These are phyloP conservation scores for Mycena galopus DNA, from an alignment of 768 basidiomycete species.

Conservation along the genomic window DNA sequence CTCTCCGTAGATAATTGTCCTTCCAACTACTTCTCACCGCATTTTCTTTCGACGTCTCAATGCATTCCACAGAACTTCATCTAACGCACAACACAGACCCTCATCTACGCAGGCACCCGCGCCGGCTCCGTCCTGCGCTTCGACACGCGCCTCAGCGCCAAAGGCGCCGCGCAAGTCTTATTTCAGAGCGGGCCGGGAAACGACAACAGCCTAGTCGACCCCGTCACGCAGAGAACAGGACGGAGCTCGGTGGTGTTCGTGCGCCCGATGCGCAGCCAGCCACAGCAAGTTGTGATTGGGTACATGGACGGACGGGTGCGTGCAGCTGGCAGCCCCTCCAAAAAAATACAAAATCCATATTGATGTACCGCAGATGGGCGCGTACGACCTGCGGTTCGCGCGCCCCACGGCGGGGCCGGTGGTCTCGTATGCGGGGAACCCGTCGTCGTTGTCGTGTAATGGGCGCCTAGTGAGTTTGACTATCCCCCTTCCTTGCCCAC, in stretches of 20 bases:
- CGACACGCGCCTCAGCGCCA: slow-evolving; percentile 23
- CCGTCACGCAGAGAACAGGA: neutral
- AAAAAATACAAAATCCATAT: slow-evolving; percentile 53
- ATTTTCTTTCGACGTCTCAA: no score
- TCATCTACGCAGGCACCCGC: slow-evolving; percentile 34
- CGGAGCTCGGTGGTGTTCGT: slow-evolving; percentile 43
- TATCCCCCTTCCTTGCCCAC: no score
- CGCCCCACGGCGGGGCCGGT: slow-evolving; percentile 12
- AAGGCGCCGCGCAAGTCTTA: neutral
- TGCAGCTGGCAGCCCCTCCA: neutral
- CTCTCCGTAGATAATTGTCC: no score
- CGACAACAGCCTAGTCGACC: neutral
- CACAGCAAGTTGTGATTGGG: slow-evolving; percentile 42
- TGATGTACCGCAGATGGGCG: slow-evolving; percentile 12
- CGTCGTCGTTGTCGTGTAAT: neutral
- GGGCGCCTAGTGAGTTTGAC: slow-evolving; percentile 24
- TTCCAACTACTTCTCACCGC: no score
- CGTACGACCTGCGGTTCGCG: slow-evolving; percentile 30
- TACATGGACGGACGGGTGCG: slow-evolving; percentile 32
- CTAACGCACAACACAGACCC: neutral
- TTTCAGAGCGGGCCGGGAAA: slow-evolving; percentile 1
- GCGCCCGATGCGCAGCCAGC: slow-evolving; percentile 34
- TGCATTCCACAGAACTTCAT: no score
- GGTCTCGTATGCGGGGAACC: slow-evolving; percentile 21
- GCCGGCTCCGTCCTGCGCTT: slow-evolving; percentile 28